Conservation (phyloP, 139 green algal species). For the Eudorina sp. region DNA sequence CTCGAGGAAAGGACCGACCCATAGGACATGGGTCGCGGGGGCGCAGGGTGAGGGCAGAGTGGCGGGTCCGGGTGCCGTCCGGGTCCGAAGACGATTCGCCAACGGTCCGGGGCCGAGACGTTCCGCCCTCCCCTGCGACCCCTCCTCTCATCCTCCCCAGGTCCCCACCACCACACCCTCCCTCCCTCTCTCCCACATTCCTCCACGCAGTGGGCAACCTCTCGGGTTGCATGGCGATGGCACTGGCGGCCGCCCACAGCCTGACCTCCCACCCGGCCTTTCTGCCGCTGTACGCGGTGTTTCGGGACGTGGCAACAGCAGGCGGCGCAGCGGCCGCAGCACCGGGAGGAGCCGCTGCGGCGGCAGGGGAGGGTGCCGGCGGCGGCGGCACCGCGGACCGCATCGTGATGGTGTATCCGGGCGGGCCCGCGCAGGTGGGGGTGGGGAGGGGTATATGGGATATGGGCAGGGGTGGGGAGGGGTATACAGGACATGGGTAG, state of each 20-base stretch:
- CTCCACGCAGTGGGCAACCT: constrained; percentile 31
- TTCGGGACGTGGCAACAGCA: not conserved
- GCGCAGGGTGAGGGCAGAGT: no score
- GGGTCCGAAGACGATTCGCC: no score
- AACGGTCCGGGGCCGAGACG: no score
- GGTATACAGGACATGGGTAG: no score
- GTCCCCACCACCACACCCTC: no score
- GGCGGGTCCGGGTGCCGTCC: no score
- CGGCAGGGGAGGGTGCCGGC: not conserved
- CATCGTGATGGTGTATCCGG: constrained; percentile 34
- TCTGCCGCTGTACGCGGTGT: constrained; percentile 46
- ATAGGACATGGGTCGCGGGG: no score
- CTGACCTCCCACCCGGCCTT: constrained; percentile 7
- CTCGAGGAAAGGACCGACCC: no score
- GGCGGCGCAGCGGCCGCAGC: not conserved
- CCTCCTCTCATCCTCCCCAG: no score
- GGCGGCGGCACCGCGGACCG: not conserved
- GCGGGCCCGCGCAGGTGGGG: constrained; percentile 4
- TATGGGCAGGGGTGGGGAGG: no score
- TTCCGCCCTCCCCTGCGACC: no score
- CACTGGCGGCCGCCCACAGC: not conserved
- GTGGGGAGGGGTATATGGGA: not conserved
- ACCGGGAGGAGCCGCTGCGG: not conserved
- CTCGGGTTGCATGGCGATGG: constrained; percentile 23
- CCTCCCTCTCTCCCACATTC: not conserved